Evolutionary conservation across 2,329 filamentous ascomycete species (phyloP), one percentile per base, ranked within the genome.

Genomic region (Fusarium longipes): DNA sequence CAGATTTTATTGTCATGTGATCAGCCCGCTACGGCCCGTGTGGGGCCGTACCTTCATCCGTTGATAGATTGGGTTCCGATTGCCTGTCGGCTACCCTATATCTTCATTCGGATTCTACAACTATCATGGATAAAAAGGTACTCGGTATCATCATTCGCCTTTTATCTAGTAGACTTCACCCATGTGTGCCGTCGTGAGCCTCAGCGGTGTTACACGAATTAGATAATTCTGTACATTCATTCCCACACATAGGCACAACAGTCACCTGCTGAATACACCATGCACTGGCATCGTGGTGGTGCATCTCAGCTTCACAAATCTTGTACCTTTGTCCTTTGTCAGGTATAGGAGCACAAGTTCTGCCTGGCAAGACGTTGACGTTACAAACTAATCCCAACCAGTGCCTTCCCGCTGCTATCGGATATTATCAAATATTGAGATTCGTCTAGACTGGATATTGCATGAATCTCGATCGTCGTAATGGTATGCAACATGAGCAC

Each of bases 381-480:
- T 3, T 20, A 9, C 44, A 22, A n/a, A 11, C 12, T 14, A 30
- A 17, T 15, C 9, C 32, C n/a, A 14, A 6, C 32, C n/a, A 17
- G 14, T 20, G 8, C n/a, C 3, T 9, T 15, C 6, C 14, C 6
- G 44, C 8, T 30, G 27, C 10, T 43, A 15, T 20, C 14, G 10
- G 48, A 18, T 29, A 17, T 10, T 17, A 15, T 44, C 15, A 27
- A 38, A 3, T 8, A 12, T n/a, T 49, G 7, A 38, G 30, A 52
- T 15, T 33, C 24, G 29, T 55, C 20, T 17, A 18, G 30, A 24
- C 22, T 17, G 20, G 27, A 30, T 18, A n/a, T 49, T 25, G 29
- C 22, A 49, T 45, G 36, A 24, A 65, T 65, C 61, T 65, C 61
- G 55, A 65, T 65, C 55, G 6, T 30, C 29, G 18, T 30, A 51